Conservation (phyloP, 139 green algal species). For the Chlamydomonas schloesseri region DNA sequence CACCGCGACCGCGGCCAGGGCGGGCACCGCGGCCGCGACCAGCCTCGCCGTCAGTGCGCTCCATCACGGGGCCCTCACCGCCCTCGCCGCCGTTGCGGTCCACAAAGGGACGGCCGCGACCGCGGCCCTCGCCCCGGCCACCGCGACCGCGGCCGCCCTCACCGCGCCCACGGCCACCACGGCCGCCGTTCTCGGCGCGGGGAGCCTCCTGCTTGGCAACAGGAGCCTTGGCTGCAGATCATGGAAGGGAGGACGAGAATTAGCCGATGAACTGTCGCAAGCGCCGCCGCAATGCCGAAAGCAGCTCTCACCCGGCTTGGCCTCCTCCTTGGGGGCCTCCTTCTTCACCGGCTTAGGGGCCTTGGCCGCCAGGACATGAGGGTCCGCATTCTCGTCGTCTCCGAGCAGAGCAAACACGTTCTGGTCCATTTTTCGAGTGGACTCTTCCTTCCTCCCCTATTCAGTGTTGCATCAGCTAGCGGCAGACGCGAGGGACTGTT, state of each 20-base stretch:
- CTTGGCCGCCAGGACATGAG: slow-evolving; percentile 46
- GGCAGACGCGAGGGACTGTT: too few relatives aligned
- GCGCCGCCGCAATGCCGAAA: slow-evolving; percentile 20
- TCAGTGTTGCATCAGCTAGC: too few relatives aligned
- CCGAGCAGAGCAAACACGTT: slow-evolving; percentile 58
- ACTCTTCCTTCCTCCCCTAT: too few relatives aligned
- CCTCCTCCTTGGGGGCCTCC: slow-evolving; percentile 45
- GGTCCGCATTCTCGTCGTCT: slow-evolving; percentile 58
- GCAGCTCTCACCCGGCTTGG: slow-evolving; percentile 23
- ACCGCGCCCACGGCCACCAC: slow-evolving; percentile 48
- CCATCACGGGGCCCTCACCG: slow-evolving; percentile 15
- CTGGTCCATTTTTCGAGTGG: slow-evolving; percentile 8
- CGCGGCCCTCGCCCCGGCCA: slow-evolving; percentile 41
- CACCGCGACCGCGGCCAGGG: slow-evolving; percentile 49
- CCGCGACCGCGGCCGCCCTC: slow-evolving; percentile 45
- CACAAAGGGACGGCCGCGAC: slow-evolving; percentile 14
- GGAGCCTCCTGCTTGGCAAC: slow-evolving; percentile 26
- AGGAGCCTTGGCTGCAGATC: slow-evolving; percentile 37
- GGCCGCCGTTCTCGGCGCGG: slow-evolving; percentile 29
- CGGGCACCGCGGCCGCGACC: slow-evolving; percentile 53
- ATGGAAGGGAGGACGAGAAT: not conserved
- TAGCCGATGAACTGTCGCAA: not conserved
- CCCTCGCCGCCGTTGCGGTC: slow-evolving; percentile 26
- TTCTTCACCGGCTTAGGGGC: slow-evolving; percentile 47
- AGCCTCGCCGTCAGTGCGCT: slow-evolving; percentile 44